phyloP scores from a whole-genome alignment of 31 red algal species.

The Endocladia muricata region DNA sequence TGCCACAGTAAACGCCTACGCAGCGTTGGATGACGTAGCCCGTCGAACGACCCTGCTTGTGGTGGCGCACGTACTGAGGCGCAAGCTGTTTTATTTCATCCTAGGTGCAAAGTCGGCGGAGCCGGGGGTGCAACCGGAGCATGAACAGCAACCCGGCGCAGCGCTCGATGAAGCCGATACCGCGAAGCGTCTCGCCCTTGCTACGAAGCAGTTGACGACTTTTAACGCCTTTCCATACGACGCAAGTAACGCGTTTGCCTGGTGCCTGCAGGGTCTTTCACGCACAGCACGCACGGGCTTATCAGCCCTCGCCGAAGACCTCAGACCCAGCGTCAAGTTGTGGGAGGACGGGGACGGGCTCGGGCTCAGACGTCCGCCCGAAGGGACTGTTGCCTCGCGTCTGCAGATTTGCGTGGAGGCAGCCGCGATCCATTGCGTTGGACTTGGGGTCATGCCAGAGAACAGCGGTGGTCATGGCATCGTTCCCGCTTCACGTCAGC shows the following conservation, averaged over 20 bases:
- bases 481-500: too few relatives aligned
- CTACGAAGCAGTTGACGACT: not conserved
- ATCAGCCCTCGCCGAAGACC: not conserved
- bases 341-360: not conserved
- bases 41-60: slow-evolving; percentile 3
- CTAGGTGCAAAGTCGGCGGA: not conserved
- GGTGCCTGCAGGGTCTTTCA: not conserved
- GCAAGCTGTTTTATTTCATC: slow-evolving; percentile 5
- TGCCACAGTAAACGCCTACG: not conserved
- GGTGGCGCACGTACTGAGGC: slow-evolving; percentile 2
- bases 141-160: not conserved
- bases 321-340: slow-evolving; percentile 4
- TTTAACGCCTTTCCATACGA: not conserved
- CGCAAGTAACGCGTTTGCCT: slow-evolving; percentile 1
- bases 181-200: not conserved
- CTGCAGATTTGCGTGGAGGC: too few relatives aligned
- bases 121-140: not conserved
- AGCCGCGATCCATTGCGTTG: too few relatives aligned
- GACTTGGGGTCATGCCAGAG: too few relatives aligned
- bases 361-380: not conserved
- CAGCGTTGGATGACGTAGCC: not conserved
- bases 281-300: not conserved
- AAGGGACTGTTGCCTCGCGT: not conserved
- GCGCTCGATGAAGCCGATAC: not conserved
- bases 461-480: too few relatives aligned